A percentile compares a stretch with the other conserved stretches of the same genome.
Conservation (phyloP, 176 grass and related monocot species). For the Puya raimondii region DNA sequence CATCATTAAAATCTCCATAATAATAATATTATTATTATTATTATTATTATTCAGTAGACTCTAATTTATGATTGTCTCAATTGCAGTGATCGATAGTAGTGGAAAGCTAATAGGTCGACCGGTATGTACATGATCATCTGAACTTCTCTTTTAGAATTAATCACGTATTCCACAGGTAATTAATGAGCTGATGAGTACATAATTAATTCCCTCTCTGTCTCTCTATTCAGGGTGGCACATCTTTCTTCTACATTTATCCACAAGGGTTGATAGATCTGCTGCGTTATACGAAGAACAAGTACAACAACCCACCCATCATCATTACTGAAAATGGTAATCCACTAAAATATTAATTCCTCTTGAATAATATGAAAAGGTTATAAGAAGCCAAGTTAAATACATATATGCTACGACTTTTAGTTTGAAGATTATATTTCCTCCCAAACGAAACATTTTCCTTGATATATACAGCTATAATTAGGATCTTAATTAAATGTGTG, state of each 20-base stretch:
- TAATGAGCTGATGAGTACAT: background rate
- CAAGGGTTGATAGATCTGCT: conserved; percentile 28
- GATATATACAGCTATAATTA: no score
- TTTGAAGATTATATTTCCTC: no score
- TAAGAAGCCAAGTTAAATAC: no score
- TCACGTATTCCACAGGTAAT: background rate
- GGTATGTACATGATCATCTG: conserved; percentile 1
- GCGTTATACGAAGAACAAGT: conserved; percentile 23
- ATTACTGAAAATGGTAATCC: conserved; percentile 33
- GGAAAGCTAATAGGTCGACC: conserved; percentile 16
- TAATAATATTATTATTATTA: background rate
- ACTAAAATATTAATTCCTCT: background rate
- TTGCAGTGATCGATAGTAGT: background rate
- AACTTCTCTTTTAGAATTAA: background rate
- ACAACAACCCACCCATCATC: conserved; percentile 35
- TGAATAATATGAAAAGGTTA: no score
- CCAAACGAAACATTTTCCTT: no score
- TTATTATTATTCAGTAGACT: background rate
- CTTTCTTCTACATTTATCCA: conserved; percentile 33
- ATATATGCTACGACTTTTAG: no score
- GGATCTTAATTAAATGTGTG: no score
- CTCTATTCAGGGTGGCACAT: background rate
- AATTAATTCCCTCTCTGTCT: no score
- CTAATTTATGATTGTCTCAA: background rate
- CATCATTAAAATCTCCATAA: no score